Conservation (phyloP, 176 grass and related monocot genomes). For the Eragrostis nindensis region DNA sequence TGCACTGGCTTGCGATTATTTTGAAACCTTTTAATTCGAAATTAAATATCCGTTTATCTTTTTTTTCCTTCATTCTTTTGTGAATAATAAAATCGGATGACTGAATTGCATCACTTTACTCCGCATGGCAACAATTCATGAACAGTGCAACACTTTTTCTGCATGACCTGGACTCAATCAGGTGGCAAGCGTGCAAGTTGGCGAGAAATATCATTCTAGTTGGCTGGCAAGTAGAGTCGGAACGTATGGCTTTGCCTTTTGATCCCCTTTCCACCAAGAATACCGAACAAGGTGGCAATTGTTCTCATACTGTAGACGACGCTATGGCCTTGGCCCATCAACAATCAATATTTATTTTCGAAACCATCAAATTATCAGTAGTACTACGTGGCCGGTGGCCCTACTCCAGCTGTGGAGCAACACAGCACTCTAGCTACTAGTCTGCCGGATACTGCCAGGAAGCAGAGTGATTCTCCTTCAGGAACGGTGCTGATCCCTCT, state of each 20-base stretch:
- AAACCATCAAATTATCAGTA: neutral
- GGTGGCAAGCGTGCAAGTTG: neutral
- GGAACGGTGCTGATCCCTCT: neutral
- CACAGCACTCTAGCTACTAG: neutral
- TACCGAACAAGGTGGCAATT: slow-evolving; percentile 9
- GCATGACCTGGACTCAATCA: slow-evolving; percentile 45
- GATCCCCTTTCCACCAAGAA: slow-evolving; percentile 39
- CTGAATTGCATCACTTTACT: neutral
- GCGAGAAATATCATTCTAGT: neutral
- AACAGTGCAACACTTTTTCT: slow-evolving; percentile 2
- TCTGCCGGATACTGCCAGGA: slow-evolving; percentile 2
- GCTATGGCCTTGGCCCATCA: neutral
- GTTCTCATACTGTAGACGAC: neutral
- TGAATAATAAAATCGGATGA: neutral
- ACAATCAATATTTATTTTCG: neutral
- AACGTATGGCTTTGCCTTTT: slow-evolving; percentile 2
- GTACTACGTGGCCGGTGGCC: neutral
- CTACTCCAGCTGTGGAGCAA: slow-evolving; percentile 46
- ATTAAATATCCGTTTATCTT: neutral
- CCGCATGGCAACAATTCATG: neutral
- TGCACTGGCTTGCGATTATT: neutral
- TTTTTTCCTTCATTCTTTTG: neutral
- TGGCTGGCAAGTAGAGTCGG: slow-evolving; percentile 10
- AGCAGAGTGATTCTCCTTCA: neutral
- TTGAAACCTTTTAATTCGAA: neutral